Evolutionary conservation across 2,329 filamentous ascomycete genomes (phyloP).

Genomic region (Talaromyces sp.): DNA sequence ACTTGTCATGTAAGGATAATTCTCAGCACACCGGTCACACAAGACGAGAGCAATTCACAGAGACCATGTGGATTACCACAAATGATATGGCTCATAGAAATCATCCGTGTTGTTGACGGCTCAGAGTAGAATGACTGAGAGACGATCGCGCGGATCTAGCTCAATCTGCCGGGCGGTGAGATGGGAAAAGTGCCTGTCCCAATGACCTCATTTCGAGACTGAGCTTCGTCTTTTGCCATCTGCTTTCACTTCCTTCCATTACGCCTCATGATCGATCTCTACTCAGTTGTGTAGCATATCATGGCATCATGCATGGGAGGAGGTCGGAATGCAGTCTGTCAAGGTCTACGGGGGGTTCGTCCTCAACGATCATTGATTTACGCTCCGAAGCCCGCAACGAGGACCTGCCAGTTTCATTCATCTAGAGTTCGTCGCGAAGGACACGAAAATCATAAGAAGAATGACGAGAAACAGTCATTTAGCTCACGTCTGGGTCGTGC

Average conservation of each 20-base stretch:
- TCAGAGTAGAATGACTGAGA: background rate
- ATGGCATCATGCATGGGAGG: constrained; percentile 9
- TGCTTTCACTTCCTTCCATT: background rate
- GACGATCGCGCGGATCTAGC: background rate
- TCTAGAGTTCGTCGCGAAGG: constrained; percentile 42
- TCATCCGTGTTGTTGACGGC: background rate
- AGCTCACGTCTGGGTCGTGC: constrained; percentile 55
- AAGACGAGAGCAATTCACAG: background rate
- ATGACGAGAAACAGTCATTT: constrained; percentile 51
- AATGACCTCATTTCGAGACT: constrained; percentile 17
- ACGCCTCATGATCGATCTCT: background rate
- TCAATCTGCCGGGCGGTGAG: constrained; percentile 18
- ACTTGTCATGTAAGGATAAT: background rate
- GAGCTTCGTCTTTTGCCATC: too few relatives aligned
- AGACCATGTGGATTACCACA: background rate
- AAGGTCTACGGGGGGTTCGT: constrained; percentile 23
- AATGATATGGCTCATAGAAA: background rate
- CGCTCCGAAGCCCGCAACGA: background rate
- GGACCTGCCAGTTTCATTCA: constrained; percentile 30
- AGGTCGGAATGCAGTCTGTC: constrained; percentile 20
- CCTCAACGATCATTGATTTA: constrained; percentile 14
- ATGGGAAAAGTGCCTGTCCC: background rate
- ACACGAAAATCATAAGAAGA: constrained; percentile 34
- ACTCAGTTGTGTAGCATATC: background rate
- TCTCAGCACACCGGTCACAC: background rate